A percentile compares a stretch with the other conserved stretches of the same genome.
Evolutionary conservation across 202 grass and related monocot species (phyloP).

Genomic region (Schoenoplectus triqueter): DNA sequence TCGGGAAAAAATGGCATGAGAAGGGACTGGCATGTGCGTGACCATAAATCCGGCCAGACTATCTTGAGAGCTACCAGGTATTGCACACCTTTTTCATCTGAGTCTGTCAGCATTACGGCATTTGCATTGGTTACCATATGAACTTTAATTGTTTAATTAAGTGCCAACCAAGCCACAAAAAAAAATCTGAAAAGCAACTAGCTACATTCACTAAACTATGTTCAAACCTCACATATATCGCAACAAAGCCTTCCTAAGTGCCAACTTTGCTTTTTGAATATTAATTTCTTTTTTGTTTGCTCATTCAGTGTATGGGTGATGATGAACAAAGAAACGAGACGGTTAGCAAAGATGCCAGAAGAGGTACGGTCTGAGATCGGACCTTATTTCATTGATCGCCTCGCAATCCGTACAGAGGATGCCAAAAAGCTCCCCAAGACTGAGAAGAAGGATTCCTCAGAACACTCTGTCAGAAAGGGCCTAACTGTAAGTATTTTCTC

Average conservation of each 20-base stretch:
- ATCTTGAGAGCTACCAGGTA: constrained; percentile 95
- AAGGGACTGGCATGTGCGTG: constrained; percentile 91
- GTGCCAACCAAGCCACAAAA: background rate
- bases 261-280: constrained; percentile 23
- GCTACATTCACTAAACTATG: background rate
- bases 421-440: constrained; percentile 71
- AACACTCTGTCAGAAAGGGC: constrained; percentile 72
- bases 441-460: constrained; percentile 48
- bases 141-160: constrained; percentile 36
- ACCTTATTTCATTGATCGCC: constrained; percentile 69
- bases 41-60: constrained; percentile 77
- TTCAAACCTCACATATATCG: constrained; percentile 18
- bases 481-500: constrained; percentile 70
- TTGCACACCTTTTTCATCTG: constrained; percentile 14
- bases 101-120: background rate
- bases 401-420: constrained; percentile 70
- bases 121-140: background rate
- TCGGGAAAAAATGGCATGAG: constrained; percentile 99
- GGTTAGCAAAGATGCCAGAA: constrained; percentile 88
- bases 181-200: background rate
- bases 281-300: constrained; percentile 23
- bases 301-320: constrained; percentile 91
- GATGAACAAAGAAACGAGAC: constrained; percentile 97
- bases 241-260: background rate
- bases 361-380: constrained; percentile 95